Conservation (phyloP, 2,329 filamentous ascomycete genomes). For the Rhynchosporium graminicola region DNA sequence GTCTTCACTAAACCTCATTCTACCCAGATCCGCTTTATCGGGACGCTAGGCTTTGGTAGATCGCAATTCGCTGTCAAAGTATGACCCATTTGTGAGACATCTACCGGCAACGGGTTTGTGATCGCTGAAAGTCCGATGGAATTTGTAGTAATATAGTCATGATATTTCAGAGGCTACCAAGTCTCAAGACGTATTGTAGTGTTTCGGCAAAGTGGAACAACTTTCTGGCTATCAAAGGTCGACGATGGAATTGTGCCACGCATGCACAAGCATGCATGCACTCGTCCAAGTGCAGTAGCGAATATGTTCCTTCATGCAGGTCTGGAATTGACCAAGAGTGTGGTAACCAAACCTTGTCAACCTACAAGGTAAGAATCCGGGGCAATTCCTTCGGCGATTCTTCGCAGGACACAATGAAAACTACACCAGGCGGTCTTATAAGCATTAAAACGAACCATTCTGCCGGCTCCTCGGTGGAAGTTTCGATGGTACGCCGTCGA, state of each 20-base stretch:
- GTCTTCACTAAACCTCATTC: constrained; percentile 11
- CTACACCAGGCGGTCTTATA: constrained; percentile 1
- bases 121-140: neutral
- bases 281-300: constrained; percentile 22
- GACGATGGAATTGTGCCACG: constrained; percentile 21
- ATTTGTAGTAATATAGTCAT: neutral
- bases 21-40: constrained; percentile 9
- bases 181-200: neutral
- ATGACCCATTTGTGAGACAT: constrained; percentile 3
- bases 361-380: constrained; percentile 24
- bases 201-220: constrained; percentile 5
- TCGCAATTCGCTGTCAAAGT: constrained; percentile 8
- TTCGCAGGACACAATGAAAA: constrained; percentile 5
- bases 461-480: neutral
- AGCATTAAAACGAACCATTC: constrained; percentile 16
- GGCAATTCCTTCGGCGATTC: constrained; percentile 22
- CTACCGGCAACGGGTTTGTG: neutral
- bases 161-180: too few relatives aligned
- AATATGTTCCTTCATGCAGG: constrained; percentile 29
- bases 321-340: constrained; percentile 15
- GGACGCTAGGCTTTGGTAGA: constrained; percentile 9
- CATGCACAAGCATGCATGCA: constrained; percentile 18
- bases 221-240: neutral
- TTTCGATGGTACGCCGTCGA: neutral
- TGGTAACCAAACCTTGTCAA: constrained; percentile 17